Percentiles rank a stretch among this genome's conserved stretches.
phyloP scores from a whole-genome alignment of 1,284 basidiomycete species.

The Pseudozyma tsukubaensis region DNA sequence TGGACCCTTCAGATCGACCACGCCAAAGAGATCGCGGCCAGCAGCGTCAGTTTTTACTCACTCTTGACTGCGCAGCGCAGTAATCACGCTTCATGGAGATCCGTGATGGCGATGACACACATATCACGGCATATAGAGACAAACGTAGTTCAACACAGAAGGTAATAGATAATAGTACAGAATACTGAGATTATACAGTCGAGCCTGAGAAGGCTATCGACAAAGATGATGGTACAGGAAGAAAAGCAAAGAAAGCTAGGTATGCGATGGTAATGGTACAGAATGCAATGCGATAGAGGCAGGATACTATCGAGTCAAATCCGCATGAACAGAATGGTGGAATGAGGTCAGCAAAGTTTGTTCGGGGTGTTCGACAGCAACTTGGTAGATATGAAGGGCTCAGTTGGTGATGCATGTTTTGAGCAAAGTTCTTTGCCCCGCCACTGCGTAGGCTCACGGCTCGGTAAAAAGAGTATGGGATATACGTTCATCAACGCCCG shows the following conservation, averaged over 20 bases:
- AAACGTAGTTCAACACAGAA: not conserved
- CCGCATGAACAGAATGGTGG: not conserved
- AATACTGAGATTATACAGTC: slow-evolving; percentile 14
- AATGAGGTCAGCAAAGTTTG: slow-evolving; percentile 16
- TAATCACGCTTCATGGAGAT: too few species aligned
- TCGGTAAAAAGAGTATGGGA: slow-evolving; percentile 53
- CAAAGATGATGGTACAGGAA: slow-evolving; percentile 9
- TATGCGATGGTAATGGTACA: slow-evolving; percentile 26
- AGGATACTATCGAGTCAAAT: not conserved
- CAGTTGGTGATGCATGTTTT: slow-evolving; percentile 60
- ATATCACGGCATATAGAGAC: not conserved
- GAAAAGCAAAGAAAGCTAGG: slow-evolving; percentile 6
- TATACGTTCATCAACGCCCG: slow-evolving; percentile 53
- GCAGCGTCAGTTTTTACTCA: too few species aligned
- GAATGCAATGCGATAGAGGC: slow-evolving; percentile 30
- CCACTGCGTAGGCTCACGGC: slow-evolving; percentile 58
- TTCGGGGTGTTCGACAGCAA: not conserved
- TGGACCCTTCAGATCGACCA: too few species aligned
- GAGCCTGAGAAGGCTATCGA: slow-evolving; percentile 2
- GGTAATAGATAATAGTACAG: not conserved
- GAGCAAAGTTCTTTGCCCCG: slow-evolving; percentile 53
- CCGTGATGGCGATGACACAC: too few species aligned
- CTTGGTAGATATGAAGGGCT: slow-evolving; percentile 21
- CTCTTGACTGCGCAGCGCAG: too few species aligned
- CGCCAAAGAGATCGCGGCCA: too few species aligned